Base-by-base conservation (phyloP, 306 rosid species). In the Potentilla sterilis region DNA sequence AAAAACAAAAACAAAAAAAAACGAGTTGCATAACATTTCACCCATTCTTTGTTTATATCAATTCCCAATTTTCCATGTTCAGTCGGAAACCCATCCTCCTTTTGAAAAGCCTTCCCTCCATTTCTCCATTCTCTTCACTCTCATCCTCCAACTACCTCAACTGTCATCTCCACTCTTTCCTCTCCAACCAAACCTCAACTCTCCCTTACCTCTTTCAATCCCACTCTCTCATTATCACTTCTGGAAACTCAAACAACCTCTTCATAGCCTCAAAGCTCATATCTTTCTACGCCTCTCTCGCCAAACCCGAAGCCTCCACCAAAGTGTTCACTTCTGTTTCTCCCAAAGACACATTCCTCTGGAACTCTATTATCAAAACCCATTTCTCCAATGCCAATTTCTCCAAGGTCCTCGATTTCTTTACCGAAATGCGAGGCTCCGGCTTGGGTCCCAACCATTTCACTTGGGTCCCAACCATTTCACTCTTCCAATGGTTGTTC, bases 351-450 rank as follows among this genome's bases (percentile, higher is more conserved):
- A 75, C 63, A 57, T 90, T 93, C 75, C 81, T 89, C 70, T 86
- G 91, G 92, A 90, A 93, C 79, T 93, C 98, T 52, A 72, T 90
- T n/a, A 82, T 90, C 81, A 86, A 89, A 80, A 81, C 93, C 77
- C 89, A 87, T n/a, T 90, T 87, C 80, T 87, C 90, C 24, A 86
- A 83, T 75, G 88, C 83, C 40, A 54, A 69, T 70, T 86, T 63
- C 78, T 32, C 58, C 0, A 79, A 76, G 7, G 80, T 89, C 72
- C 85, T 85, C 76, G 32, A 69, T 51, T 82, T 89, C 77, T 86
- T 80, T 81, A 74, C 79, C 69, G 28, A 85, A 59, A 90, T 90
- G 94, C 94, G 84, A n/a, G 81, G 47, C 54, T 86, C 86, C 10
- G 57, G 28, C 28, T 28, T 28, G 28, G 28, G 28, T 28, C 28